phyloP scores from a whole-genome alignment of 2,329 filamentous ascomycete genomes.

The Aspergillus pseudoglaucus region DNA sequence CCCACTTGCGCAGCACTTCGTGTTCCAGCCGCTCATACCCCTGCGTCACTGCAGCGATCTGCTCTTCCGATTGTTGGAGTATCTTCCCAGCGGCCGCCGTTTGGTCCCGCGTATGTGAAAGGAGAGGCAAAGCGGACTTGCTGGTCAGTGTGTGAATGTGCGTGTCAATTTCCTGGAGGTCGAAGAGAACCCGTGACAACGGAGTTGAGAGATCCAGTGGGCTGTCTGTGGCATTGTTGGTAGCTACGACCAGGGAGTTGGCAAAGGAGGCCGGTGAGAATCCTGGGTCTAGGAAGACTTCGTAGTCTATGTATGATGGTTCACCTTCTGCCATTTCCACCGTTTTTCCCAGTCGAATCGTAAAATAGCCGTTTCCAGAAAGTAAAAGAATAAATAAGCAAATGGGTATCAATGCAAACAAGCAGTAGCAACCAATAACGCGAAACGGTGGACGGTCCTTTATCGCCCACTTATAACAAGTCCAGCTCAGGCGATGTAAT shows the following conservation, averaged over 20 bases:
- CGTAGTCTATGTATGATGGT: conserved; percentile 91
- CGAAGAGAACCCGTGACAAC: conserved; percentile 87
- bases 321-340: conserved; percentile 31
- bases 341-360: background rate
- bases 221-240: conserved; percentile 85
- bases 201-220: conserved; percentile 91
- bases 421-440: background rate
- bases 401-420: background rate
- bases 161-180: conserved; percentile 93
- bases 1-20: conserved; percentile 79
- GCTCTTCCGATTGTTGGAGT: conserved; percentile 68
- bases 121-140: conserved; percentile 70
- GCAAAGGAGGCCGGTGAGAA: conserved; percentile 81
- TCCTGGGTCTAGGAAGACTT: conserved; percentile 73
- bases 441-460: background rate
- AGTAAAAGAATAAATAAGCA: background rate
- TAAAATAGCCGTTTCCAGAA: background rate
- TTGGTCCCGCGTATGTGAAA: conserved; percentile 70
- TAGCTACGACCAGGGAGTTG: conserved; percentile 78
- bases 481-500: background rate
- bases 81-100: conserved; percentile 66
- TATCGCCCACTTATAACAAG: background rate
- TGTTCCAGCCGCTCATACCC: conserved; percentile 80
- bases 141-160: conserved; percentile 89
- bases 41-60: conserved; percentile 72